phyloP scores from a whole-genome alignment of 2,329 filamentous ascomycete species.

The Sporothrix pseudoabietina region DNA sequence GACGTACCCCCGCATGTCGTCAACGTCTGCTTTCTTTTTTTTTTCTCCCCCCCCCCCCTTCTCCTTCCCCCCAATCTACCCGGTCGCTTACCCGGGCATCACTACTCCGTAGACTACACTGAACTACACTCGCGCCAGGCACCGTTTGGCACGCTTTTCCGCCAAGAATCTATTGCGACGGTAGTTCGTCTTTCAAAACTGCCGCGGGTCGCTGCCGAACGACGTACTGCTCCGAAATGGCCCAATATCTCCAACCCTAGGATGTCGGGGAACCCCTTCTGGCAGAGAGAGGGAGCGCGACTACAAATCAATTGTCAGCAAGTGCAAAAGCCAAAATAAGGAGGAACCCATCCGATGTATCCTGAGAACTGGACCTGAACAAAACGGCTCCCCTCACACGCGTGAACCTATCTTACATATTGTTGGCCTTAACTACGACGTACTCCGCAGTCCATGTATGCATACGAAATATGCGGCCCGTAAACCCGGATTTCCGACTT shows the following conservation, averaged over 20 bases:
- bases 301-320: background rate
- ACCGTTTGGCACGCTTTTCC: background rate
- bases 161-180: background rate
- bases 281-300: too few relatives aligned
- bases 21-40: background rate
- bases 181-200: background rate
- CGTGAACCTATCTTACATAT: too few relatives aligned
- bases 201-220: conserved; percentile 2
- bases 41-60: background rate
- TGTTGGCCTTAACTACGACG: too few relatives aligned
- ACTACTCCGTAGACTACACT: background rate
- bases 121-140: background rate
- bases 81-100: background rate
- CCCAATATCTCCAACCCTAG: background rate
- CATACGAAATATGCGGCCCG: too few relatives aligned
- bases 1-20: background rate
- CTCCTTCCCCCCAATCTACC: background rate
- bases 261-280: too few relatives aligned
- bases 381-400: too few relatives aligned
- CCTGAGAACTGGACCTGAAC: too few relatives aligned
- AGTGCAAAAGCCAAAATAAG: background rate
- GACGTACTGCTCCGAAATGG: background rate
- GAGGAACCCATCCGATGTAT: background rate
- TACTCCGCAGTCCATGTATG: too few relatives aligned
- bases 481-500: too few relatives aligned